Evolutionary conservation across 805 yeast genomes (phyloP), one percentile per base, ranked within the genome.

Genomic region (Tetrapisispora fleetii): DNA sequence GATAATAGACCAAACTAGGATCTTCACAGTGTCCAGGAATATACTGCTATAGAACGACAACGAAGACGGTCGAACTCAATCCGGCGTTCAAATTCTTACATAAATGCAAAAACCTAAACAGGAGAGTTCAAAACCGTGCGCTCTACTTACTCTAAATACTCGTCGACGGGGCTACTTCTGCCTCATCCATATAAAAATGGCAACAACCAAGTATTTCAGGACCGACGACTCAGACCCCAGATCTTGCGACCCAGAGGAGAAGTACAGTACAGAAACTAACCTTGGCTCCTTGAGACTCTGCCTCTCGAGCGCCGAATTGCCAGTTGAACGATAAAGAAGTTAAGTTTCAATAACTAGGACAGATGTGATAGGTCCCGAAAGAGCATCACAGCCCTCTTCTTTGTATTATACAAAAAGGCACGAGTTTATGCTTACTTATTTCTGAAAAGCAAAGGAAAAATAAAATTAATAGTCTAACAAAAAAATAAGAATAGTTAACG

Each of bases 1-100:
- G 95, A 83, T 82, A 80, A 91, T 76, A 62, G 80, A 95, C 81
- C 93, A 72, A 74, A 78, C 43, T 75, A 66, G 85, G 80, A 83
- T 85, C 79, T 85, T 76, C 95, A 95, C 83, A 90, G 91, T 80
- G 96, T 88, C 77, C 85, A 91, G 98, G 98, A 91, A 91, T 91
- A 91, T 91, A 95, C 91, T 80, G 96, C 95, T 74, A 71, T 82
- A 77, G 68, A 68, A 68, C 70, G 77, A 72, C 68, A 64, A 63
- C 70, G 71, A 83, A 58, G 63, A 62, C 58, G 65, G 75, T 73
- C 83, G 85, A 82, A 80, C 86, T 81, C 79, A 63, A 76, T 72
- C 67, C 54, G 43, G 52, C 36, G 18, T 21, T 14, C 37, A 27
- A 10, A 8, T 13, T 32, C 35, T 32, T 32, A 32, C 35, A 32